These are phyloP conservation scores for Phytophthora ramorum DNA, from an alignment of 352 stramenopile species.

Conservation along the genomic window DNA sequence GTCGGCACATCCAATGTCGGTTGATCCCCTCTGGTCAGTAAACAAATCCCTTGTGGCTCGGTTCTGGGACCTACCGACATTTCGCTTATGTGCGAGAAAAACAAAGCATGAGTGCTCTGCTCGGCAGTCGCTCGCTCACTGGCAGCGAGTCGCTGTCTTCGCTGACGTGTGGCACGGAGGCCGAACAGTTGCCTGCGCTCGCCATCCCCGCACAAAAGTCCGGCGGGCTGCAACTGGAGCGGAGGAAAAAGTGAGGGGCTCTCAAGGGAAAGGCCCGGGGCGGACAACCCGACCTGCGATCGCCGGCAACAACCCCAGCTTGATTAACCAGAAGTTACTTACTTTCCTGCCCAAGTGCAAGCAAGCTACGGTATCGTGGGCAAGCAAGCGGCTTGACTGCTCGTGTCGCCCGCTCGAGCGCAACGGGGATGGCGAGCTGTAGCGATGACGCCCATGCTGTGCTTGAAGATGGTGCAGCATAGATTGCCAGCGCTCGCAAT, in stretches of 20 bases:
- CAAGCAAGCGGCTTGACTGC: neutral
- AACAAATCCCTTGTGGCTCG: slow-evolving; percentile 19
- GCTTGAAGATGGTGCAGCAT: slow-evolving; percentile 17
- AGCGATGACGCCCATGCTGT: neutral
- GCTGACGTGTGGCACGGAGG: neutral
- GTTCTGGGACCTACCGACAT: slow-evolving; percentile 32
- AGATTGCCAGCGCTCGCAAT: neutral
- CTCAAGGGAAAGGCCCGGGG: neutral
- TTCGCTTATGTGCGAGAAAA: too few species aligned
- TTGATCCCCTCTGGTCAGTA: slow-evolving; percentile 33
- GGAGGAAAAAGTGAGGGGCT: slow-evolving; percentile 4
- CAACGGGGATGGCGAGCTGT: slow-evolving; percentile 18
- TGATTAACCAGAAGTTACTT: slow-evolving; percentile 19
- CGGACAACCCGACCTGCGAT: slow-evolving; percentile 32
- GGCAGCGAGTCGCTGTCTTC: neutral
- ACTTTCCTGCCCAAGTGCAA: slow-evolving; percentile 5
- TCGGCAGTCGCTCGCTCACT: neutral
- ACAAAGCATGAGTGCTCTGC: neutral
- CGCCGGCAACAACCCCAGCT: slow-evolving; percentile 1
- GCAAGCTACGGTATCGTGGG: neutral
- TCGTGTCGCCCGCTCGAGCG: slow-evolving; percentile 1
- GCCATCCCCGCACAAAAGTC: slow-evolving; percentile 2
- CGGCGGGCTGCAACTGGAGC: neutral
- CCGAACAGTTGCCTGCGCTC: slow-evolving; percentile 5
- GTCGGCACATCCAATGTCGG: slow-evolving; percentile 33